phyloP scores from a whole-genome alignment of 768 basidiomycete species.

The Gyrodon lividus region DNA sequence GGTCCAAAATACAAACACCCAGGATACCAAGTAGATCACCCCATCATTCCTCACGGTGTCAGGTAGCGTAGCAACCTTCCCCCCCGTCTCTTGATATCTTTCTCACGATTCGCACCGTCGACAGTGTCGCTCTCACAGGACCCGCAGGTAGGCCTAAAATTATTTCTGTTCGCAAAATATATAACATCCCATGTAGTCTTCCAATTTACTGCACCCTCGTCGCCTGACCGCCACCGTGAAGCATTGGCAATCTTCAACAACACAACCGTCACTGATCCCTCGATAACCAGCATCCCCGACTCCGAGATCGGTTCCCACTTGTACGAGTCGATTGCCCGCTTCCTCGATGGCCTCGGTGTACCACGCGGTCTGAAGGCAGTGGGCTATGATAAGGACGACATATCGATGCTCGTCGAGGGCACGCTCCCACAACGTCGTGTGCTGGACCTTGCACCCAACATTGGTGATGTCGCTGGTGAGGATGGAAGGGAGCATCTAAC shows the following conservation, averaged over 20 bases:
- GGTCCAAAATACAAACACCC: constrained; percentile 91
- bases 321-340: constrained; percentile 84
- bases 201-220: constrained; percentile 92
- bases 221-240: constrained; percentile 87
- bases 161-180: constrained; percentile 1
- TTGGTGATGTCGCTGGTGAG: constrained; percentile 77
- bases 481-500: constrained; percentile 84
- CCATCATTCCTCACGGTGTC: constrained; percentile 93
- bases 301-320: constrained; percentile 74
- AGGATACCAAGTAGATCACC: constrained; percentile 80
- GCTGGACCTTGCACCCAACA: constrained; percentile 87
- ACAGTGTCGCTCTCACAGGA: constrained; percentile 82
- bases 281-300: constrained; percentile 72
- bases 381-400: constrained; percentile 67
- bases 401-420: constrained; percentile 80
- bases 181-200: constrained; percentile 55
- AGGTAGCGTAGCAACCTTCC: constrained; percentile 41
- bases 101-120: constrained; percentile 7
- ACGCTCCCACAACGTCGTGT: constrained; percentile 92
- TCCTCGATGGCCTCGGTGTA: constrained; percentile 81
- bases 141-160: constrained; percentile 59
- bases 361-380: constrained; percentile 85
- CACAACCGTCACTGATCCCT: constrained; percentile 63
- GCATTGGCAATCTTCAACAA: constrained; percentile 80
- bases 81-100: not conserved